Evolutionary conservation across 345 rosid species (phyloP), one percentile per base, ranked within the genome.

Genomic region (Eucalyptus erythrocorys): DNA sequence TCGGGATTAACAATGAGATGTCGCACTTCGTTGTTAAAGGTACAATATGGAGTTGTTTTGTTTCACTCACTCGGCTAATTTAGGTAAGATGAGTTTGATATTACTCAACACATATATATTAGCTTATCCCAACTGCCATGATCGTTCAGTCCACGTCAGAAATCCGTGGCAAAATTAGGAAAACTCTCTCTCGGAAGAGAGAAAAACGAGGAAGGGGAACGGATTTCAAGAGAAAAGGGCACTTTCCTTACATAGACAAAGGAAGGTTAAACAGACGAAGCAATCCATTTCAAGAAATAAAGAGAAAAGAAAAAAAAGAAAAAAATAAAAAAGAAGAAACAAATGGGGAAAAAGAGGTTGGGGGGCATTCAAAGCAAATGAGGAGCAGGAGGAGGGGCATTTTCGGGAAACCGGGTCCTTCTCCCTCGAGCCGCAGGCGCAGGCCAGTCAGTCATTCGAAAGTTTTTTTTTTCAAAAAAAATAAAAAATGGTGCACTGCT

Each of bases 1-100:
- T 3, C 7, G 1, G 7, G 6, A 68, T 71, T 12, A 57, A 57
- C 1, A 3, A 57, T 59, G 66, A 59, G 15, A 26, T 0, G 3
- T 0, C 0, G 4, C 4, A 61, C 15, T 64, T 14, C 0, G 1
- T 7, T n/a, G 3, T n/a, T 4, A 0, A 13, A 13, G 5, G 21
- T 16, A 3, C 27, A 0, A 21, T 40, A 11, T 0, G 0, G 0
- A 22, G 3, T 10, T 34, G 4, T 15, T 64, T 37, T 11, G 7
- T 59, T 27, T 59, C 12, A 0, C 4, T 4, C 14, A 37, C 1
- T 2, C 0, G 2, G 2, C 45, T 10, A 37, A 76, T 76, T 76
- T 76, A 76, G 30, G 4, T 6, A 0, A 7, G 3, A 37, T 37
- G 82, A 37, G 82, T 37, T 19, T 76, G 82, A 21, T 40, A 40